These are phyloP conservation scores for Leptodontidium sp. DNA, from an alignment of 2,329 filamentous ascomycete species.

Conservation along the genomic window DNA sequence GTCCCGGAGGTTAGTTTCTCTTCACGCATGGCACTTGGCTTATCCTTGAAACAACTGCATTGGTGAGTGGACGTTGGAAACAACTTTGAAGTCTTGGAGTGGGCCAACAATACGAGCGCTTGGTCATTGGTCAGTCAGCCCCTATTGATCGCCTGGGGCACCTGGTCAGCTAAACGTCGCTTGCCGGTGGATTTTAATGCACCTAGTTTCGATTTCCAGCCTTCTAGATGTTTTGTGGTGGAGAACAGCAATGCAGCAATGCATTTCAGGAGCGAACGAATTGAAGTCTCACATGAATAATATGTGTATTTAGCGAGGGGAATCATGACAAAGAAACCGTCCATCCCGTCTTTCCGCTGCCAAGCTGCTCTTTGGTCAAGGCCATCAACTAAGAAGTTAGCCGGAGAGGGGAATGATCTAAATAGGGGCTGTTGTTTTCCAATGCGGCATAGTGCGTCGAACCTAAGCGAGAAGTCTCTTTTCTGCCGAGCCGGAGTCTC, in stretches of 20 bases:
- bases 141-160: neutral
- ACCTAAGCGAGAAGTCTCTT: constrained; percentile 1
- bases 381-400: neutral
- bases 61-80: neutral
- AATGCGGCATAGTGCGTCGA: neutral
- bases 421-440: constrained; percentile 2
- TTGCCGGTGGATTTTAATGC: neutral
- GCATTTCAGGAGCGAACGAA: too few relatives aligned
- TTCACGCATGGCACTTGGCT: neutral
- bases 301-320: too few relatives aligned
- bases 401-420: constrained; percentile 4
- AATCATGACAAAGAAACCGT: neutral
- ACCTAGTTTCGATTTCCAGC: neutral
- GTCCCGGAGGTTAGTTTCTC: neutral
- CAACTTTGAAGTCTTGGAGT: constrained; percentile 6
- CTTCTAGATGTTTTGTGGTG: neutral
- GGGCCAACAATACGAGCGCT: constrained; percentile 20
- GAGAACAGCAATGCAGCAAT: neutral
- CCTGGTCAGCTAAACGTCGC: neutral
- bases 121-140: constrained; percentile 2
- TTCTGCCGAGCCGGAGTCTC: constrained; percentile 11
- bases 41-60: constrained; percentile 1
- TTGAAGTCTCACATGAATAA: neutral
- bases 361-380: neutral
- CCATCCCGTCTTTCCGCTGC: neutral